These are phyloP conservation scores for Coemansia sp. DNA, from an alignment of 192 early-diverging fungal species.

Conservation along the genomic window DNA sequence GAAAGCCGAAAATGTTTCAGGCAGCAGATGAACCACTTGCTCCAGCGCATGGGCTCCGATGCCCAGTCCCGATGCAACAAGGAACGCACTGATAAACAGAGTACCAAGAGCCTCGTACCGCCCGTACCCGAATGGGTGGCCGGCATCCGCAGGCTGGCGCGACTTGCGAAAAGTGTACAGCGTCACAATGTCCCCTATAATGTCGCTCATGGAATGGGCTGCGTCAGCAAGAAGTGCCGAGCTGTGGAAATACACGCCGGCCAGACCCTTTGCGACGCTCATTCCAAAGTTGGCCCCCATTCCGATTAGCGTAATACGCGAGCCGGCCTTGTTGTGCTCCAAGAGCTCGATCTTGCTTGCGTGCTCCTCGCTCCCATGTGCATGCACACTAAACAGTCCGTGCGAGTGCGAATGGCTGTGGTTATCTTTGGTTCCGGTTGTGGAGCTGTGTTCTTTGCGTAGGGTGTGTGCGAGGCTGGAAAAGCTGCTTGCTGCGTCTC, in stretches of 20 bases:
- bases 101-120: constrained; percentile 68
- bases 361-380: constrained; percentile 20
- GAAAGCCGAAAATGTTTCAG: constrained; percentile 17
- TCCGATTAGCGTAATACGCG: constrained; percentile 68
- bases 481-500: constrained; percentile 31
- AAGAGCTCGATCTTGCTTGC: constrained; percentile 40
- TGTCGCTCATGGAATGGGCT: constrained; percentile 75
- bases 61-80: constrained; percentile 65
- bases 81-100: constrained; percentile 64
- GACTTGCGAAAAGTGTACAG: constrained; percentile 76
- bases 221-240: constrained; percentile 80
- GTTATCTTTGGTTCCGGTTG: constrained; percentile 1
- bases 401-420: constrained; percentile 26
- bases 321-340: constrained; percentile 59
- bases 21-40: constrained; percentile 47
- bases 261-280: constrained; percentile 63
- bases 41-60: constrained; percentile 69
- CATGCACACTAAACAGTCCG: constrained; percentile 22
- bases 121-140: constrained; percentile 72
- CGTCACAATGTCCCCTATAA: constrained; percentile 75
- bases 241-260: constrained; percentile 69
- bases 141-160: constrained; percentile 58
- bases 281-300: constrained; percentile 64
- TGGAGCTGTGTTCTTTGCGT: constrained; percentile 3
- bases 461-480: constrained; percentile 29